These are phyloP conservation scores for Onygenales sp. DNA, from an alignment of 2,329 filamentous ascomycete species.

Conservation along the genomic window DNA sequence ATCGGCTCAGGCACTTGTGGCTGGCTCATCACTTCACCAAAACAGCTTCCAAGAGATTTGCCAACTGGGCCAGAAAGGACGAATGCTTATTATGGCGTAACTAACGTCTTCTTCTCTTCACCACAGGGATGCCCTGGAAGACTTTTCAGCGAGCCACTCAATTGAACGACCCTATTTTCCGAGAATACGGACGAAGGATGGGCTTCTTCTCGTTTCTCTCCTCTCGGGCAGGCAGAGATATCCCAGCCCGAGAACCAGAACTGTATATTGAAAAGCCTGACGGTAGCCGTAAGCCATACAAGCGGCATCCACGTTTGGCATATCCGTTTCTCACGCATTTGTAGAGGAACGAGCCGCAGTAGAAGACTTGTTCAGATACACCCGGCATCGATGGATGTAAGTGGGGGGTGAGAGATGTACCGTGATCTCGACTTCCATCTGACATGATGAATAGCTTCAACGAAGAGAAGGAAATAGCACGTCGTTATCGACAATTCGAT, in stretches of 20 bases:
- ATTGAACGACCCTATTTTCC: no score
- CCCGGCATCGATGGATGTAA: constrained; percentile 18
- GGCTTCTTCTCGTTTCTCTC: constrained; percentile 4
- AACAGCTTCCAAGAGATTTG: no score
- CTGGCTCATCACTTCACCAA: no score
- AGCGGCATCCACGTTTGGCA: neutral
- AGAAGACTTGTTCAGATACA: constrained; percentile 17
- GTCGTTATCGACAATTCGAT: constrained; percentile 22
- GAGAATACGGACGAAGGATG: neutral
- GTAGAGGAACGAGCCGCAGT: constrained; percentile 12
- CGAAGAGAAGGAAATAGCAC: constrained; percentile 19
- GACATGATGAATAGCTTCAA: constrained; percentile 14
- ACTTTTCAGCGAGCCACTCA: no score
- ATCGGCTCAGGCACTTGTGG: no score
- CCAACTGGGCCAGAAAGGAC: no score
- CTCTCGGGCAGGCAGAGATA: constrained; percentile 3
- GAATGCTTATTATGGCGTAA: no score
- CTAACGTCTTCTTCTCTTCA: no score
- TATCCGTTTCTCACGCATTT: constrained; percentile 1
- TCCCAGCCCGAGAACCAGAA: constrained; percentile 2
- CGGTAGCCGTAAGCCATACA: neutral
- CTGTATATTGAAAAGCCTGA: constrained; percentile 1
- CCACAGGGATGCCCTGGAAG: no score
- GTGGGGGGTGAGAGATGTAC: constrained; percentile 4
- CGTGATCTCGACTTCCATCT: constrained; percentile 1